Evolutionary conservation across 768 basidiomycete genomes (phyloP).

Genomic region (Lactifluus hygrophoroides): DNA sequence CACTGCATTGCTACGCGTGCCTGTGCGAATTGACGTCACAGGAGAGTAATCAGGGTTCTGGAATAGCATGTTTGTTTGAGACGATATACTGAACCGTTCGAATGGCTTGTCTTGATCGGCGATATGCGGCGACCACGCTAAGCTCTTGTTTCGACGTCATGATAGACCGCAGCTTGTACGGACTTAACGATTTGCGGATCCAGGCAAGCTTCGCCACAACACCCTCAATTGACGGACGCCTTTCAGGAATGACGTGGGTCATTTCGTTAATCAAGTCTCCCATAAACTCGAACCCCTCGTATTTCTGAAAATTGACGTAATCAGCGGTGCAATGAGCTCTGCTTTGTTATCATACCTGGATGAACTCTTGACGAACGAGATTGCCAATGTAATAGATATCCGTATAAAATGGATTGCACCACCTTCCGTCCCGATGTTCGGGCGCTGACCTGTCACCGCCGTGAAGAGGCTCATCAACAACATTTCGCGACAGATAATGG

Average conservation of each 20-base stretch:
- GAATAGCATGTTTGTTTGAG: not conserved
- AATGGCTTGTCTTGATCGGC: not conserved
- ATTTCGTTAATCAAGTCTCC: constrained; percentile 26
- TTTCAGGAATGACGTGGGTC: constrained; percentile 28
- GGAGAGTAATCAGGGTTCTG: not conserved
- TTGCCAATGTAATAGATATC: constrained; percentile 25
- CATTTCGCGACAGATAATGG: constrained; percentile 15
- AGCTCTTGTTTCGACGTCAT: not conserved
- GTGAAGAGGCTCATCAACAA: constrained; percentile 18
- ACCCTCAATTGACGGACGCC: constrained; percentile 32
- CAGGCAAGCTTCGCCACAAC: constrained; percentile 29
- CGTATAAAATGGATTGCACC: constrained; percentile 23
- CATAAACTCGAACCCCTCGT: constrained; percentile 13
- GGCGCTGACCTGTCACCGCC: constrained; percentile 25
- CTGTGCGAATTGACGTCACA: too few relatives aligned
- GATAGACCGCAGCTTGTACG: constrained; percentile 27
- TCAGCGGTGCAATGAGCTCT: not conserved
- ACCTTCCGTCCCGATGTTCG: constrained; percentile 14
- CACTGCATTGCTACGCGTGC: too few relatives aligned
- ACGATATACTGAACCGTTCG: not conserved
- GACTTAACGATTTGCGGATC: constrained; percentile 23
- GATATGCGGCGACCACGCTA: not conserved
- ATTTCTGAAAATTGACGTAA: not conserved
- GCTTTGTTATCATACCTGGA: constrained; percentile 11
- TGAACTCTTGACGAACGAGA: constrained; percentile 19